These are phyloP conservation scores for Geotrichum citri-aurantii DNA, from an alignment of 1,139 yeast species.

Conservation along the genomic window DNA sequence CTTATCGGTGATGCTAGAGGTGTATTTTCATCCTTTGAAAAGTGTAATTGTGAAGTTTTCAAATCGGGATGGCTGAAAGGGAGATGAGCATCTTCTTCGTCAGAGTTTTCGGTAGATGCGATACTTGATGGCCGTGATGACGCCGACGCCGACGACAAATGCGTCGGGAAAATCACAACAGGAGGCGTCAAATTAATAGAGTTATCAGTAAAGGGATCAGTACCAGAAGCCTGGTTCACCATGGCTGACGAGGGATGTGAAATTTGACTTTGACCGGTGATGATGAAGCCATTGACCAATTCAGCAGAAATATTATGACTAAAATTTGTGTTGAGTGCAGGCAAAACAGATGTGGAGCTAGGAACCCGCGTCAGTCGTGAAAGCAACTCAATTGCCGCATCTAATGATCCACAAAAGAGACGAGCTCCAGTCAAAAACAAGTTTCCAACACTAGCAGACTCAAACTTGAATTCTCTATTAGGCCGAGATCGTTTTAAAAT, in stretches of 20 bases:
- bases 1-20: conserved; percentile 73
- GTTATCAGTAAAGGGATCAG: background rate
- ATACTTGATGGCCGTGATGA: background rate
- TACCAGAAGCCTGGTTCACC: background rate
- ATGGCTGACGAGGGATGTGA: conserved; percentile 59
- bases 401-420: conserved; percentile 75
- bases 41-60: conserved; percentile 65
- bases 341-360: conserved; percentile 53
- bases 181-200: conserved; percentile 9
- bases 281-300: conserved; percentile 60
- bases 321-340: conserved; percentile 79
- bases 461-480: conserved; percentile 56
- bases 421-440: conserved; percentile 77
- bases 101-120: conserved; percentile 22
- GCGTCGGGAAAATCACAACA: background rate
- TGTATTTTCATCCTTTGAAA: conserved; percentile 43
- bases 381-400: conserved; percentile 74
- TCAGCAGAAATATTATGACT: conserved; percentile 82
- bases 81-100: conserved; percentile 57
- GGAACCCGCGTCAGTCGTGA: conserved; percentile 62
- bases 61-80: conserved; percentile 79
- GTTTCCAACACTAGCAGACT: conserved; percentile 80
- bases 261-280: conserved; percentile 92
- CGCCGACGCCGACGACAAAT: background rate
- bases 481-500: conserved; percentile 62